Evolutionary conservation across 352 stramenopile genomes (phyloP), one percentile per base, ranked within the genome.

Genomic region (Phytophthora litchii): DNA sequence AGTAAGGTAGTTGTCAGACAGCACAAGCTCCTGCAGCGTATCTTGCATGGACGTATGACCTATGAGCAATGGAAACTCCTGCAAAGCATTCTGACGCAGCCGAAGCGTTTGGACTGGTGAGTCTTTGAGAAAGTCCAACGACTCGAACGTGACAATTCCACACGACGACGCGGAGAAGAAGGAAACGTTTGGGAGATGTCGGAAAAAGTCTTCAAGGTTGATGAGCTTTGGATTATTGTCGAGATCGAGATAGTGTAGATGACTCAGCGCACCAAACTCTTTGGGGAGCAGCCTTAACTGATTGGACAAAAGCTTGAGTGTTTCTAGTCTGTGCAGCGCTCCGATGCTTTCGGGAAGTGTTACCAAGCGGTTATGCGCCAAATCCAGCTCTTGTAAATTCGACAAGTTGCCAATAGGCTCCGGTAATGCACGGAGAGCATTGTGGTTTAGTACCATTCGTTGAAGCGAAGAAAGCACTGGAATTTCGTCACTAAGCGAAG

Each of bases 161-260:
- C 80, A 89, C 1, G 59, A 56, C 4, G 52, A 60, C 1, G 76
- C 75, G 1, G 72, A 77, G 20, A 81, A 76, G 10, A 42, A 34
- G 4, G 51, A 44, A 9, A 89, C 46, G 1, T 45, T 62, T 0
- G 70, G 21, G 0, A 86, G 59, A 9, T 66, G 53, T 10, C 71
- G 64, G 29, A 89, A 70, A 23, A 78, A 76, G 12, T 34, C 53
- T 16, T 68, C 61, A 13, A 87, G 55, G 25, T 57, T 71, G 21
- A 64, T 62, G 8, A 89, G 53, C 19, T 67, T 65, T 0, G 48
- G 12, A 17, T 89, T 89, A 13, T 56, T 41, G 21, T 89, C 77
- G n/a, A 89, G 27, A 10, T 70, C 46, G 5, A 88, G 29, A 21
- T 49, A 45, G 10, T 50, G 54, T 2, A 85, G 51, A 14, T 52